These are phyloP conservation scores for Syzygium aromaticum DNA, from an alignment of 345 rosid genomes.

Conservation along the genomic window DNA sequence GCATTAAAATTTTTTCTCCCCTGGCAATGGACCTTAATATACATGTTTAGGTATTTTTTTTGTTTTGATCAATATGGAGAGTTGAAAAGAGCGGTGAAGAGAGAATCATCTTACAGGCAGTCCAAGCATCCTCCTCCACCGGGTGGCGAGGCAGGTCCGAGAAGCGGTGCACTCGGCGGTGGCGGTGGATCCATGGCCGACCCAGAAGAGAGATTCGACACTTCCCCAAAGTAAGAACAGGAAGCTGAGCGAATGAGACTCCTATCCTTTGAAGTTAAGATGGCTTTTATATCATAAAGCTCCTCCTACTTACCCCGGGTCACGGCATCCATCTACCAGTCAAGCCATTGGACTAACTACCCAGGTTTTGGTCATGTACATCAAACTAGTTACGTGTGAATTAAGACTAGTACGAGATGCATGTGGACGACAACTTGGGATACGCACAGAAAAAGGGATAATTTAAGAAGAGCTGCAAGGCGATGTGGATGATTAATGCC, in stretches of 20 bases:
- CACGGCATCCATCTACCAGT: not conserved
- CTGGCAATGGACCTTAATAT: not conserved
- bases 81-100: not conserved
- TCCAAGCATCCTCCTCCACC: constrained; percentile 26
- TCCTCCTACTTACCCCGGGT: not conserved
- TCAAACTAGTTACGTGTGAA: not conserved
- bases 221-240: not conserved
- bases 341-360: not conserved
- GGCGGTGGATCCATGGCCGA: constrained; percentile 31
- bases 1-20: not conserved
- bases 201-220: not conserved
- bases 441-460: not conserved
- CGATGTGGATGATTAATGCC: not conserved
- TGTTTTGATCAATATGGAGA: not conserved
- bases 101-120: constrained; percentile 23
- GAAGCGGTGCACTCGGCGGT: constrained; percentile 28
- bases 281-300: not conserved
- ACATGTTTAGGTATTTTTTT: not conserved
- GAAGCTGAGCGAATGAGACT: not conserved
- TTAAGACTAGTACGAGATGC: not conserved
- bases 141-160: constrained; percentile 15
- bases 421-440: not conserved
- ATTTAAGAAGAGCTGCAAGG: not conserved
- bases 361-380: not conserved
- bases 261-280: not conserved